Evolutionary conservation across 495 filamentous ascomycete genomes (phyloP), one percentile per base, ranked within the genome.

Genomic region (Filosporella fistucella): DNA sequence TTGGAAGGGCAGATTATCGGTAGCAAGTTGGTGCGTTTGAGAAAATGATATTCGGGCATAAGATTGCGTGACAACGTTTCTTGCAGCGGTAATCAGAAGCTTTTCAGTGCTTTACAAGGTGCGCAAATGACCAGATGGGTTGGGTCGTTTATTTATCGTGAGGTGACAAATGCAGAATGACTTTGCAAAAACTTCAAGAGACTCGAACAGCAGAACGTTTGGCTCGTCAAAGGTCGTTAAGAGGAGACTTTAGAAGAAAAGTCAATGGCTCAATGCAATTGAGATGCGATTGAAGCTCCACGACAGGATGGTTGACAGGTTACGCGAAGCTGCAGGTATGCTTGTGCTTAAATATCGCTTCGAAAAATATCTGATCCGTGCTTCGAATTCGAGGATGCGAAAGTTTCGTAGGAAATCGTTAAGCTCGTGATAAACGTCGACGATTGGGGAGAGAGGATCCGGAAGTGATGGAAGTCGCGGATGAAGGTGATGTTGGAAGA

Each of bases 181-280:
- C 9, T 55, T 52, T 66, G 57, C 48, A 62, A 51, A 59, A 61
- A 54, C 12, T 54, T 61, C 58, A 41, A 60, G 54, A 52, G 56
- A 59, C 57, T 63, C 60, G 59, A 63, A 65, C 58, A 66, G 55
- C 54, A 60, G 57, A 61, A 68, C 70, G 70, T 78, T 63, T 70
- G 61, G 57, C 61, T 79, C 78, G 76, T 81, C 68, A 73, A 76
- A 68, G 63, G 69, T 80, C 77, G 71, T 81, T 66, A 74, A 66
- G 51, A 46, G 48, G 57, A 60, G 57, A 56, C 57, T 53, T 39
- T 54, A 51, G 47, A 58, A 48, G 38, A 45, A 52, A 51, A 13
- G 26, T 24, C 9, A n/a, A 47, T 57, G 47, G 45, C 51, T 57
- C 47, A 56, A 52, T 42, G 49, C 55, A 61, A 59, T 54, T 58